Evolutionary conservation across 192 early-diverging fungal species (phyloP).

Genomic region (Gonapodya prolifera): DNA sequence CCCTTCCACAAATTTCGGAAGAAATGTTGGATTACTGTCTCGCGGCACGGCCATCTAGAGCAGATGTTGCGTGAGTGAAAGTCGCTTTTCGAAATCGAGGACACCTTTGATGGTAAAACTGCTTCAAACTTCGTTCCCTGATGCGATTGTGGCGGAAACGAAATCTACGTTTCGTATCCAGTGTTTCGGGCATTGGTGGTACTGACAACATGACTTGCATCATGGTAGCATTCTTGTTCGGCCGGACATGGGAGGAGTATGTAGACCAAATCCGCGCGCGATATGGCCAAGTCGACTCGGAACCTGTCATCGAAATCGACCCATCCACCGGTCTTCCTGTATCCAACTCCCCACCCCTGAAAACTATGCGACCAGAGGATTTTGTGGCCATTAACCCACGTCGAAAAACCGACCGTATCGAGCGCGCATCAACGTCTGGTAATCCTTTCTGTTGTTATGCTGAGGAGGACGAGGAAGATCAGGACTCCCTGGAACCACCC

Average conservation of each 20-base stretch:
- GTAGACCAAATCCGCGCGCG: neutral
- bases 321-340: neutral
- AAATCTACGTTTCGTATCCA: slow-evolving; percentile 34
- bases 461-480: too few relatives aligned
- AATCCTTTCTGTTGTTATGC: neutral
- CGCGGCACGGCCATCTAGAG: slow-evolving; percentile 24
- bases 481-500: neutral
- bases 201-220: slow-evolving; percentile 99
- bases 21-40: slow-evolving; percentile 84
- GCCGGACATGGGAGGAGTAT: neutral
- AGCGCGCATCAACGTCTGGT: neutral
- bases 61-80: neutral
- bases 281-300: neutral
- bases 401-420: neutral
- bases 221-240: slow-evolving; percentile 54
- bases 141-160: too few relatives aligned
- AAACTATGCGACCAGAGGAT: neutral
- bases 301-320: neutral
- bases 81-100: neutral
- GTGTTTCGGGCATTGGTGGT: slow-evolving; percentile 47
- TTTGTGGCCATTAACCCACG: neutral
- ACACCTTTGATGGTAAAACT: too few relatives aligned
- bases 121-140: too few relatives aligned
- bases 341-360: neutral
- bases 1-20: slow-evolving; percentile 64